Percentiles rank a stretch among this genome's conserved stretches.
Evolutionary conservation across 2,329 filamentous ascomycete genomes (phyloP).

Genomic region (Penicillium sp.): DNA sequence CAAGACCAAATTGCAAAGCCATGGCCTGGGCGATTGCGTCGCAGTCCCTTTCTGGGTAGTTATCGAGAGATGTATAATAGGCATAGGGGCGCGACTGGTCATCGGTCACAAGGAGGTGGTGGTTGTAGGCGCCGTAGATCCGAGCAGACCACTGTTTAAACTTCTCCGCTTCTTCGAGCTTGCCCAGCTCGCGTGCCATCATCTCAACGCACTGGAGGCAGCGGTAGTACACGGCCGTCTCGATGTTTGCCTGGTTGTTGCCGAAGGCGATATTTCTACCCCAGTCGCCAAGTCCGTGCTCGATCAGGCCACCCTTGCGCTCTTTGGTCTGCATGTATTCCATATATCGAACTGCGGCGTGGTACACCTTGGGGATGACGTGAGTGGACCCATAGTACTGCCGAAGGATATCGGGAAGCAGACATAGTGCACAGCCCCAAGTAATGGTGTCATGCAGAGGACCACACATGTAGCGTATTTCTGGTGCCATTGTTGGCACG

Average conservation of each 20-base stretch:
- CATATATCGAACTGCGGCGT: slow-evolving; percentile 23
- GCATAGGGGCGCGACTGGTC: slow-evolving; percentile 13
- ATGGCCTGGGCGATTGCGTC: slow-evolving; percentile 23
- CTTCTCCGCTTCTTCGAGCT: slow-evolving; percentile 10
- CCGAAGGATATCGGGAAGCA: slow-evolving; percentile 21
- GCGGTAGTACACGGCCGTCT: slow-evolving; percentile 26
- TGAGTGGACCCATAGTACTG: slow-evolving; percentile 24
- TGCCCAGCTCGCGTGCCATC: slow-evolving; percentile 22
- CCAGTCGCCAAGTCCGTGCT: slow-evolving; percentile 26
- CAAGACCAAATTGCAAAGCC: slow-evolving; percentile 22
- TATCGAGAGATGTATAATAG: slow-evolving; percentile 25
- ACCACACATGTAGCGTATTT: slow-evolving; percentile 50
- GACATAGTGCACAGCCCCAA: slow-evolving; percentile 25
- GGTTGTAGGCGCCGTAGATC: slow-evolving; percentile 20
- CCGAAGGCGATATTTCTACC: slow-evolving; percentile 26
- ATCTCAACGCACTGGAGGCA: slow-evolving; percentile 23
- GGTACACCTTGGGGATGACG: slow-evolving; percentile 19
- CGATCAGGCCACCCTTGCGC: slow-evolving; percentile 22
- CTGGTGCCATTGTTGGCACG: slow-evolving; percentile 49
- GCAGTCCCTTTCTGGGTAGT: slow-evolving; percentile 15
- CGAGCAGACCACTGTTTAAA: slow-evolving; percentile 19
- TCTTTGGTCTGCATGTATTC: slow-evolving; percentile 26
- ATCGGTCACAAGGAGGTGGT: slow-evolving; percentile 20
- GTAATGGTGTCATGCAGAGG: slow-evolving; percentile 46
- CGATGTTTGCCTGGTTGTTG: slow-evolving; percentile 28